Conservation (phyloP, 176 grass and related monocot species). For the Saccharum officinarum region DNA sequence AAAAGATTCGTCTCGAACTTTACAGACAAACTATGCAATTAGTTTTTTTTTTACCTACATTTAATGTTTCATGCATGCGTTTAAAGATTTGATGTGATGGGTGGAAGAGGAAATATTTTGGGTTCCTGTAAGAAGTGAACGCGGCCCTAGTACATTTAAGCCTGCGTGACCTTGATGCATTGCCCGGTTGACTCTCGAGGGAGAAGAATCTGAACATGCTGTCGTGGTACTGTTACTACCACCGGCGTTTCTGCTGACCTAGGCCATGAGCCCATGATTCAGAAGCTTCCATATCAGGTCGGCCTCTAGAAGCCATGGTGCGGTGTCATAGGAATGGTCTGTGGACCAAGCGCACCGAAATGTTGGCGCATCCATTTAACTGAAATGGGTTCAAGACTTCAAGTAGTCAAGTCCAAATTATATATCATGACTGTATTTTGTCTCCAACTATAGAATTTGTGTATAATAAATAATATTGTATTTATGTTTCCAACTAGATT, state of each 20-base stretch:
- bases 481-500: neutral
- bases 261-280: neutral
- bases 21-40: too few species aligned
- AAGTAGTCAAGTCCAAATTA: neutral
- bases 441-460: neutral
- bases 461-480: too few species aligned
- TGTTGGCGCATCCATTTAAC: neutral
- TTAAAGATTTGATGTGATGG: too few species aligned
- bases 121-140: too few species aligned
- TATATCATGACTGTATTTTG: neutral
- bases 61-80: too few species aligned
- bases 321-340: neutral
- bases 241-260: neutral
- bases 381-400: neutral
- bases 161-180: neutral
- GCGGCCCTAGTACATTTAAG: too few species aligned
- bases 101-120: too few species aligned
- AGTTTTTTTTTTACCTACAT: too few species aligned
- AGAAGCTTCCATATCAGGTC: neutral
- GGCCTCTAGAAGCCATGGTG: slow-evolving; percentile 8
- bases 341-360: neutral
- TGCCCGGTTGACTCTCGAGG: slow-evolving; percentile 3
- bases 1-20: too few species aligned
- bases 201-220: neutral
- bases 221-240: neutral